Conservation (phyloP, 306 rosid genomes). For the Trifolium dubium region DNA sequence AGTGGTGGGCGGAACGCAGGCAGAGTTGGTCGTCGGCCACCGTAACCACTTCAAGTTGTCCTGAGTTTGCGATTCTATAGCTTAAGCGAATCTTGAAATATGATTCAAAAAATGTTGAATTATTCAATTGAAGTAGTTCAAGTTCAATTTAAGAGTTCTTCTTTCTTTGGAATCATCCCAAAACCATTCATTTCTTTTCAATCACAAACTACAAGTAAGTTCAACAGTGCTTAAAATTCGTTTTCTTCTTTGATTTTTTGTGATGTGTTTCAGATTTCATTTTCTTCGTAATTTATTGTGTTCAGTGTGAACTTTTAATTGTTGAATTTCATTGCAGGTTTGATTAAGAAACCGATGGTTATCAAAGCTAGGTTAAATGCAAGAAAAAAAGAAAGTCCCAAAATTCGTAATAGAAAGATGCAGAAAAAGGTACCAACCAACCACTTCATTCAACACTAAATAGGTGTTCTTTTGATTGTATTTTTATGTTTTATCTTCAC, state of each 20-base stretch:
- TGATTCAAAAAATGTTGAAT: slow-evolving; percentile 51
- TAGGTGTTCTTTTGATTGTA: background rate
- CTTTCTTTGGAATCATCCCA: slow-evolving; percentile 50
- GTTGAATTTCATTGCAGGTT: slow-evolving; percentile 54
- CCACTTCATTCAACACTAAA: background rate
- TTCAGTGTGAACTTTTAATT: too few species aligned
- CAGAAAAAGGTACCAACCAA: slow-evolving; percentile 79
- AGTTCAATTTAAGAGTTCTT: slow-evolving; percentile 48
- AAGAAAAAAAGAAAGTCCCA: slow-evolving; percentile 65
- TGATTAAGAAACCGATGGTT: slow-evolving; percentile 50
- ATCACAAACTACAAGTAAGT: slow-evolving; percentile 58
- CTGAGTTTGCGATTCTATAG: too few species aligned
- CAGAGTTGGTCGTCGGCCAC: too few species aligned
- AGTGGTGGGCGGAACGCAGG: too few species aligned
- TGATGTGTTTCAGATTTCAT: background rate
- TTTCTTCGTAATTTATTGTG: background rate
- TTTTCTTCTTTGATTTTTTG: slow-evolving; percentile 12
- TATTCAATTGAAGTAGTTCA: slow-evolving; percentile 46
- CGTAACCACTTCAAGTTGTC: too few species aligned
- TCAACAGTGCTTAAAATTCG: background rate
- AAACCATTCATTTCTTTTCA: slow-evolving; percentile 48
- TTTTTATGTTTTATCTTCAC: slow-evolving; percentile 22
- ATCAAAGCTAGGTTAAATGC: slow-evolving; percentile 65
- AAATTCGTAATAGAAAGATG: slow-evolving; percentile 69
- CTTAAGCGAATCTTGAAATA: slow-evolving; percentile 26